Base-by-base conservation (phyloP, 768 basidiomycete genomes). In the Boletus patriciae region DNA sequence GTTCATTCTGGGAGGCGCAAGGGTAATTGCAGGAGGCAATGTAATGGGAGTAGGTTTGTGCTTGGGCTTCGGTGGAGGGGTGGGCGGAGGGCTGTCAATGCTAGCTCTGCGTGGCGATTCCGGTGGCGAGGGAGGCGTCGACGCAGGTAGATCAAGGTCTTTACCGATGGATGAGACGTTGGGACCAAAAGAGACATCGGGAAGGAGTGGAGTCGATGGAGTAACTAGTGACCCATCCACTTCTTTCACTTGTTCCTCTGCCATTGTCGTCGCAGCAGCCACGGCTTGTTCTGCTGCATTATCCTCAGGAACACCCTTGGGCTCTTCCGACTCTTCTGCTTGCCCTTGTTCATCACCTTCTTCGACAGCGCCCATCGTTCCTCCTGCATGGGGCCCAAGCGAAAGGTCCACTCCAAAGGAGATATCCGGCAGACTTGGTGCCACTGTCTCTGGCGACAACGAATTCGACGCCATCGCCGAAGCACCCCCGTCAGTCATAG, bases 51-150 rank as follows among this genome's bases (percentile, higher is more conserved):
- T 18, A 10, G 56, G 64, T 27, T 57, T 66, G 15, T 47, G 57
- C 50, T 62, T 66, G 27, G 64, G 55, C 29, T 68, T 69, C 2
- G 64, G 64, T 8, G 65, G 61, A 29, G 64, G 64, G n/a, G 62
- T 29, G 3, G 68, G 62, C 6, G 62, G 69, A 36, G 51, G 57
- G 21, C 46, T 60, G n/a, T 70, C 62, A 6, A 52, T 38, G 6
- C 55, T 60, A n/a, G 21, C 6, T 54, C 49, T 55, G 25, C 23
- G 45, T 37, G 58, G 60, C 9, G 54, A 48, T 33, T 57, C 42
- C 16, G 54, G 3, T 29, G 59, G 38, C 18, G 49, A 41, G 9
- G 52, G 19, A 25, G 63, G 33, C n/a, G 27, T 10, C 15, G 36
- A 42, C 13, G 13, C 10, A 46, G 61, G 57, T 16, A 37, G 54